A percentile compares a stretch with the other conserved stretches of the same genome.
phyloP scores from a whole-genome alignment of 768 basidiomycete species.

The Rickenella mellea region DNA sequence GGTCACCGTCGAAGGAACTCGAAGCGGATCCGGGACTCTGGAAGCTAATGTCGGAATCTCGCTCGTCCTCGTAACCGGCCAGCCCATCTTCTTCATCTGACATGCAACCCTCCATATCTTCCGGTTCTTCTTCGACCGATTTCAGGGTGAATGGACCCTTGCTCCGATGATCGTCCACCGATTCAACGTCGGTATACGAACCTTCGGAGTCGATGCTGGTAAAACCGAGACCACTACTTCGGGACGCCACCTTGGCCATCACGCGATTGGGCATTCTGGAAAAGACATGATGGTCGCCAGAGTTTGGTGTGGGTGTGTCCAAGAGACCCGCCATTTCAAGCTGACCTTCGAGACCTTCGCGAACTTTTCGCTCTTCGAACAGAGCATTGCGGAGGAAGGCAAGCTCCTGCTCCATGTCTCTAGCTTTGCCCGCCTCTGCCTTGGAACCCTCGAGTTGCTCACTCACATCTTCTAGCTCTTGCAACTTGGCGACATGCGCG shows the following conservation, averaged over 20 bases:
- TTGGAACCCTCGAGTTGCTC: constrained; percentile 5
- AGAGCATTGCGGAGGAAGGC: constrained; percentile 16
- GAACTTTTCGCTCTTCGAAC: constrained; percentile 29
- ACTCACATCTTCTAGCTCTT: constrained; percentile 21
- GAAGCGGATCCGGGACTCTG: constrained; percentile 34
- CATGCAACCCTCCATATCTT: constrained; percentile 23
- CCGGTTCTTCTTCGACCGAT: constrained; percentile 47
- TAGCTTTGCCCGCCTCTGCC: neutral
- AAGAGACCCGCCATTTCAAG: constrained; percentile 34
- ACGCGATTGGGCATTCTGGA: neutral
- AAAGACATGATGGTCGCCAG: constrained; percentile 16
- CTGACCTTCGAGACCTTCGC: constrained; percentile 43
- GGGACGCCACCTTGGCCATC: constrained; percentile 2
- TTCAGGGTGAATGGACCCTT: constrained; percentile 41
- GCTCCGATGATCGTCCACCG: constrained; percentile 31
- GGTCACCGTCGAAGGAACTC: constrained; percentile 44
- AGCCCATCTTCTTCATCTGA: constrained; percentile 50
- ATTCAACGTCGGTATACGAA: constrained; percentile 64
- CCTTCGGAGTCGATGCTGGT: constrained; percentile 56
- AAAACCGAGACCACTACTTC: constrained; percentile 34
- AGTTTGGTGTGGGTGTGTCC: constrained; percentile 36
- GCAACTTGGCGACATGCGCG: constrained; percentile 9
- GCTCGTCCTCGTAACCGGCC: constrained; percentile 63
- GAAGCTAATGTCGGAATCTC: constrained; percentile 43
- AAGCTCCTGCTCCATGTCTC: neutral